These are phyloP conservation scores for Oryza glaberrima DNA, from an alignment of 176 grass and related monocot genomes.

Conservation along the genomic window DNA sequence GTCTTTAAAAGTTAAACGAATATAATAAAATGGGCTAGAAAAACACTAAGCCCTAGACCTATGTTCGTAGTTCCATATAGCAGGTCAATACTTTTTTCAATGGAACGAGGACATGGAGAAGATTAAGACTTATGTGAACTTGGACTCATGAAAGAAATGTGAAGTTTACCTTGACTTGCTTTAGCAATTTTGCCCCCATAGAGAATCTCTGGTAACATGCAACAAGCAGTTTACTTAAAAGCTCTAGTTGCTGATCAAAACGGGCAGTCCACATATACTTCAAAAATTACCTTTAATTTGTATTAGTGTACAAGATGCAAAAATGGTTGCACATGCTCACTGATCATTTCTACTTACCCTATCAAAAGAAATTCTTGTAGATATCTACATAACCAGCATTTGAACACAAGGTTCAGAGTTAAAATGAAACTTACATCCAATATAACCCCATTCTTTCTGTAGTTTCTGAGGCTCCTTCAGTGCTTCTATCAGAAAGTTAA, in stretches of 20 bases:
- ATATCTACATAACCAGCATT: constrained; percentile 3
- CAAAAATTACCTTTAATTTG: constrained; percentile 16
- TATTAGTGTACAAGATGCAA: background rate
- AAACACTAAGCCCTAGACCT: constrained; percentile 24
- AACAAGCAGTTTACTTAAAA: constrained; percentile 6
- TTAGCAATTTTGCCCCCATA: constrained; percentile 20
- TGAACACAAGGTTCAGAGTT: background rate
- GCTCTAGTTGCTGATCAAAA: constrained; percentile 9
- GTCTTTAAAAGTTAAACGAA: constrained; percentile 9
- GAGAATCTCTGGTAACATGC: background rate
- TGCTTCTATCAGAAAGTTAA: constrained; percentile 21
- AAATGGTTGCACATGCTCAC: constrained; percentile 13
- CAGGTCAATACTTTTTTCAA: constrained; percentile 5
- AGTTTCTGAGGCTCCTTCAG: constrained; percentile 2
- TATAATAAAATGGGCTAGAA: background rate
- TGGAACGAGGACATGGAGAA: constrained; percentile 7
- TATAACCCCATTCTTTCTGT: background rate
- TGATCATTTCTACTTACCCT: constrained; percentile 28
- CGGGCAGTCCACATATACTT: background rate
- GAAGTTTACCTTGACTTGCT: background rate
- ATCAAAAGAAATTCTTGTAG: constrained; percentile 24
- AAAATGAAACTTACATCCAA: background rate
- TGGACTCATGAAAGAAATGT: constrained; percentile 33
- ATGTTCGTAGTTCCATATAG: constrained; percentile 29
- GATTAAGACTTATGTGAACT: constrained; percentile 1